Percentiles rank a stretch among this genome's conserved stretches.
Conservation (phyloP, 2,329 filamentous ascomycete genomes). For the Xylaria sp. region DNA sequence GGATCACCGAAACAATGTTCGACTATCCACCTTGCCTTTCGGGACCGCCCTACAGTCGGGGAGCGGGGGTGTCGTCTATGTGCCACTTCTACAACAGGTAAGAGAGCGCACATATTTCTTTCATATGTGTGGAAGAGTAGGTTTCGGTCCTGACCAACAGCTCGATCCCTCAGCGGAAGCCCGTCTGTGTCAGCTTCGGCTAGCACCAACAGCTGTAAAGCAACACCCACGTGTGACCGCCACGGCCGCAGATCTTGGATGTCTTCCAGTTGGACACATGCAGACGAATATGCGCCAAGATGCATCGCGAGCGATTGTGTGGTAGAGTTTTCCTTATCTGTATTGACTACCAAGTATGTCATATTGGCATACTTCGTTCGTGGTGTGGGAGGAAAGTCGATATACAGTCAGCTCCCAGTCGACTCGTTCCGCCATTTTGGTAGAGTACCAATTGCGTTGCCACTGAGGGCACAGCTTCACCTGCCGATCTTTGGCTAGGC, state of each 20-base stretch:
- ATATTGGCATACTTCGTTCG: too few species aligned
- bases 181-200: conserved; percentile 6
- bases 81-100: neutral
- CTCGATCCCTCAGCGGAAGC: neutral
- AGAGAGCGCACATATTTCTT: neutral
- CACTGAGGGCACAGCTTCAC: neutral
- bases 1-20: too few species aligned
- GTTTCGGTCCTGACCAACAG: neutral
- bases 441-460: neutral
- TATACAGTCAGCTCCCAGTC: neutral
- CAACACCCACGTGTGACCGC: conserved; percentile 14
- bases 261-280: conserved; percentile 10
- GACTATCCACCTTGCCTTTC: too few species aligned
- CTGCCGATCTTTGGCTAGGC: neutral
- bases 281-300: conserved; percentile 24
- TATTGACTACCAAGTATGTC: neutral
- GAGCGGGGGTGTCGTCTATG: neutral
- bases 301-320: neutral
- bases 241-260: neutral
- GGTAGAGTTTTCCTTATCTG: conserved; percentile 4
- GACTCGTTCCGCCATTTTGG: neutral
- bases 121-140: neutral
- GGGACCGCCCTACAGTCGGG: too few species aligned
- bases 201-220: neutral
- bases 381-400: neutral